phyloP scores from a whole-genome alignment of 2,329 filamentous ascomycete genomes.

The Microsporum canis region DNA sequence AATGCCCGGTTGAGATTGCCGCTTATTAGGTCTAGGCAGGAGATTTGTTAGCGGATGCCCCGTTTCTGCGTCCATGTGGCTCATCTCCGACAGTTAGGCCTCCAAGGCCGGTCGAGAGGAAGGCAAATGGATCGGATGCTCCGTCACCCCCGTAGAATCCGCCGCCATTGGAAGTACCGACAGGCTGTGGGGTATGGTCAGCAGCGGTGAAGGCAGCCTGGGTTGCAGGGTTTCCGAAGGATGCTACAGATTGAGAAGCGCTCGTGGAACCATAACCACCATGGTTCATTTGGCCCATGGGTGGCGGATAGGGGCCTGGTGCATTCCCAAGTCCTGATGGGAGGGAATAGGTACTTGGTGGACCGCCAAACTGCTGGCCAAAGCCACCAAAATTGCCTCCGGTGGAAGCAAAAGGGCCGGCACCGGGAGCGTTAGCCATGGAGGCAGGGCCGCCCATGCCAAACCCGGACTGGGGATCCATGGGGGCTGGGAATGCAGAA shows the following conservation, averaged over 20 bases:
- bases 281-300: slow-evolving; percentile 48
- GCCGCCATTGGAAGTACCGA: slow-evolving; percentile 64
- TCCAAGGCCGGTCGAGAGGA: slow-evolving; percentile 50
- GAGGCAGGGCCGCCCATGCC: slow-evolving; percentile 67
- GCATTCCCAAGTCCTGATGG: slow-evolving; percentile 74
- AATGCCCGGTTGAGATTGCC: background rate
- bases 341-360: slow-evolving; percentile 74
- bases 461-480: slow-evolving; percentile 75
- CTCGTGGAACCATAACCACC: slow-evolving; percentile 68
- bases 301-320: slow-evolving; percentile 58
- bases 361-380: slow-evolving; percentile 72
- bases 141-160: slow-evolving; percentile 51
- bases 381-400: slow-evolving; percentile 57
- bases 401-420: slow-evolving; percentile 61
- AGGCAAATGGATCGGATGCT: slow-evolving; percentile 51
- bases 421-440: slow-evolving; percentile 70
- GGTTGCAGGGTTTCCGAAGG: slow-evolving; percentile 84
- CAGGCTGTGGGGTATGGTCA: slow-evolving; percentile 66
- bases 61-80: slow-evolving; percentile 35
- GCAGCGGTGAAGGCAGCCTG: slow-evolving; percentile 91
- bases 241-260: slow-evolving; percentile 68
- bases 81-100: slow-evolving; percentile 46
- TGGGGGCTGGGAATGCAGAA: slow-evolving; percentile 70
- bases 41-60: slow-evolving; percentile 36
- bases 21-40: slow-evolving; percentile 24